Evolutionary conservation across 805 yeast genomes (phyloP), one percentile per base, ranked within the genome.

Genomic region (Candida sonorensis): DNA sequence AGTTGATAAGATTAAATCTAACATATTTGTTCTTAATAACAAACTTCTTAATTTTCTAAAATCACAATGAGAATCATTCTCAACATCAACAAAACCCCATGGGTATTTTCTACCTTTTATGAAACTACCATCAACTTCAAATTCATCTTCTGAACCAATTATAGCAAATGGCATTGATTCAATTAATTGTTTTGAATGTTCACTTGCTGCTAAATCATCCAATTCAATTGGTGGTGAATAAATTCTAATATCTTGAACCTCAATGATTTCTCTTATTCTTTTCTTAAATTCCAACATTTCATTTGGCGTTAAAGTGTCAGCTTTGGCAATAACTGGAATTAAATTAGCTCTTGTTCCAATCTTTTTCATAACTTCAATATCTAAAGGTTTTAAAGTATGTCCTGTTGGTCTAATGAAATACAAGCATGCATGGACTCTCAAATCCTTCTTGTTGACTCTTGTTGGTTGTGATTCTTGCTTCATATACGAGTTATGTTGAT

Each of bases 371-470:
- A 83, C 78, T 56, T 77, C 86, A 42, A 88, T 79, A 60, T 88
- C 97, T 46, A 88, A 64, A 7, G 95, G 94, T 53, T 81, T 80
- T 47, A 88, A 67, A 23, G 87, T 76, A 53, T 85, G 94, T 14
- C 94, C 94, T 2, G 94, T 82, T 27, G 97, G 97, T 53, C 90
- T 77, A 42, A 88, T 81, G 54, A 88, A 87, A 61, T 87, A 88
- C 28, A 88, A 62, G 55, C 94, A 84, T 2, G 87, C 94, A 51
- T 88, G 95, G 22, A 88, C 95, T 50, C 97, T 74, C 42, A 85
- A 63, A 60, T 88, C 97, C 46, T 78, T 81, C 51, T 69, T 74
- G 25, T 61, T 61, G 2, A 33, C 37, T 58, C 97, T 75, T 31
- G 56, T 58, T 21, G 97, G 97, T 62, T 88, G 97, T 53, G 86